These are phyloP conservation scores for Mycena belliarum DNA, from an alignment of 768 basidiomycete species.

Conservation along the genomic window DNA sequence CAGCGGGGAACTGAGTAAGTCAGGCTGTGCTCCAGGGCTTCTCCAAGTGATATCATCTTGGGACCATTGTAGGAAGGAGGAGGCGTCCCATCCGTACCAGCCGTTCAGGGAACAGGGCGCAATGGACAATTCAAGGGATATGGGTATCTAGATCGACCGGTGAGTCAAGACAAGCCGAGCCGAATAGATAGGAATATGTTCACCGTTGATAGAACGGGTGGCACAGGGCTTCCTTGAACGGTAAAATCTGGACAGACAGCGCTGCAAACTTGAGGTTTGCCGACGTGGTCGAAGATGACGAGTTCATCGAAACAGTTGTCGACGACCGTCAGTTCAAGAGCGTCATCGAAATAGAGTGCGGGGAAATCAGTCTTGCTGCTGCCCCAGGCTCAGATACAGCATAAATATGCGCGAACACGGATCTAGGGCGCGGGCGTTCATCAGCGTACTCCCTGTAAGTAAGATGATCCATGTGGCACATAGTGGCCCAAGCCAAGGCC, in stretches of 20 bases:
- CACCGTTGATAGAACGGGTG: not conserved
- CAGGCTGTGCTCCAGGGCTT: not conserved
- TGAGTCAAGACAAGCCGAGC: not conserved
- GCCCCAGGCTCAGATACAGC: too few relatives aligned
- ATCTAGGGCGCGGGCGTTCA: not conserved
- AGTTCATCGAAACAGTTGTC: conserved; percentile 20
- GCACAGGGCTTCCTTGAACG: not conserved
- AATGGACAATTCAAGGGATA: not conserved
- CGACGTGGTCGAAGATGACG: conserved; percentile 6
- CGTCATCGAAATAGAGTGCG: conserved; percentile 9
- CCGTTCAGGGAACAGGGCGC: not conserved
- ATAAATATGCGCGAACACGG: not conserved
- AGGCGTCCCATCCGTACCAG: not conserved
- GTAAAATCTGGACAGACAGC: not conserved
- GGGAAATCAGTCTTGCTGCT: conserved; percentile 1
- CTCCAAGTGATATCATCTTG: not conserved
- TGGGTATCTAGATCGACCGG: not conserved
- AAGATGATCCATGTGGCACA: not conserved
- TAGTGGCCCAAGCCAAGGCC: conserved; percentile 6
- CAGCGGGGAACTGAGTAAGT: too few relatives aligned
- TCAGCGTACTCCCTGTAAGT: not conserved
- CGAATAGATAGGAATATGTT: not conserved
- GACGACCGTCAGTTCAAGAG: conserved; percentile 13
- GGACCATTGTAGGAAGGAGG: not conserved
- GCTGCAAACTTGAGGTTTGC: not conserved